Conservation (phyloP, 2,329 filamentous ascomycete genomes). For the Gyromitra esculenta region DNA sequence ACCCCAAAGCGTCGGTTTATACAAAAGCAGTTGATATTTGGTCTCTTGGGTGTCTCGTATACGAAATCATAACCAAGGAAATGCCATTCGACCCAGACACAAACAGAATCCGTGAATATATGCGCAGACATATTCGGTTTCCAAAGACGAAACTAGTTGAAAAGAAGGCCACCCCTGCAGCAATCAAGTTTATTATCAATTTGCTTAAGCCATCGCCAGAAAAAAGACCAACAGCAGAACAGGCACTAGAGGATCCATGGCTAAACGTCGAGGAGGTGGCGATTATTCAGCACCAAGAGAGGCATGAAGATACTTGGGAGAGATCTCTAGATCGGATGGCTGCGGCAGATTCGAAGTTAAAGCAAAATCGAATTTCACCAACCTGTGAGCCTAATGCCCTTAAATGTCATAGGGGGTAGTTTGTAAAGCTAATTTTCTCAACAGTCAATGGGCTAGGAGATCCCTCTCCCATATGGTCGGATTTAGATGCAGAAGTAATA, state of each 20-base stretch:
- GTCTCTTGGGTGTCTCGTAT: slow-evolving; percentile 38
- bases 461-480: not conserved
- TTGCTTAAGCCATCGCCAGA: slow-evolving; percentile 24
- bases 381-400: not conserved
- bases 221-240: slow-evolving; percentile 6
- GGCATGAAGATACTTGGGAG: slow-evolving; percentile 8
- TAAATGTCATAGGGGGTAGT: not conserved
- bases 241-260: slow-evolving; percentile 34
- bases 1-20: slow-evolving; percentile 26
- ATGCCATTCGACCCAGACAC: slow-evolving; percentile 28
- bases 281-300: not conserved
- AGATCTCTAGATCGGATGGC: not conserved
- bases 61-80: slow-evolving; percentile 25
- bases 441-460: not conserved
- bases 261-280: not conserved
- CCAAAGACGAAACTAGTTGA: slow-evolving; percentile 16
- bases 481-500: not conserved
- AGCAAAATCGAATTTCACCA: not conserved
- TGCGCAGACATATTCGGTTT: not conserved
- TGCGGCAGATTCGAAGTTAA: not conserved
- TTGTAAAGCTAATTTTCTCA: not conserved
- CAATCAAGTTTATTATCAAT: slow-evolving; percentile 29
- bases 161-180: not conserved
- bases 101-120: slow-evolving; percentile 3
- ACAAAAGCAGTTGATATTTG: slow-evolving; percentile 46